Conservation (phyloP, 768 basidiomycete species). For the Mrakia frigida region DNA sequence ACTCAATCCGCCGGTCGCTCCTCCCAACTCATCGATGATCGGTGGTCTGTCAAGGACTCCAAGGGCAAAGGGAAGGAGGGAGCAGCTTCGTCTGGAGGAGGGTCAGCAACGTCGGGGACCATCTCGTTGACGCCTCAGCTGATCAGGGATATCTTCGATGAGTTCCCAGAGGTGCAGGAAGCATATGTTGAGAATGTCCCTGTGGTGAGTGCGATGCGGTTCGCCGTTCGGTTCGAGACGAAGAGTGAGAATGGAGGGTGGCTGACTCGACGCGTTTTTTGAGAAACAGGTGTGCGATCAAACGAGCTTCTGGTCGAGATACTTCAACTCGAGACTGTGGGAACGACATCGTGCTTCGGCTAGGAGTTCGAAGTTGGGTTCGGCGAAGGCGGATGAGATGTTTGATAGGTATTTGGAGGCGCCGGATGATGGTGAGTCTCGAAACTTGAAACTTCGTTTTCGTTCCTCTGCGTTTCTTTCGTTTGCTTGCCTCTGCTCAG, state of each 20-base stretch:
- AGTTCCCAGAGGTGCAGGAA: constrained; percentile 88
- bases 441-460: not conserved
- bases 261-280: not conserved
- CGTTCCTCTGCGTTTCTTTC: too few species aligned
- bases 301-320: constrained; percentile 91
- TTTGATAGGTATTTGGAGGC: constrained; percentile 95
- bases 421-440: constrained; percentile 79
- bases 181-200: constrained; percentile 93
- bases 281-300: constrained; percentile 55
- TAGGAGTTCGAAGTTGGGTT: constrained; percentile 66
- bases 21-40: constrained; percentile 44
- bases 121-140: constrained; percentile 51
- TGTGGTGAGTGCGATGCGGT: constrained; percentile 50
- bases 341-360: constrained; percentile 91
- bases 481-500: not conserved
- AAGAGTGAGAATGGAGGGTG: not conserved
- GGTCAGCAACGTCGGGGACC: not conserved
- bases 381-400: constrained; percentile 59
- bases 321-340: constrained; percentile 93
- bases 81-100: not conserved
- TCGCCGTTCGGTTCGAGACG: not conserved
- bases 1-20: constrained; percentile 42
- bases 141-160: constrained; percentile 93
- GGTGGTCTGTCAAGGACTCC: constrained; percentile 45
- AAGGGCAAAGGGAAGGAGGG: constrained; percentile 26